Evolutionary conservation across 2,329 filamentous ascomycete species (phyloP).

Genomic region (Penicillium sp.): DNA sequence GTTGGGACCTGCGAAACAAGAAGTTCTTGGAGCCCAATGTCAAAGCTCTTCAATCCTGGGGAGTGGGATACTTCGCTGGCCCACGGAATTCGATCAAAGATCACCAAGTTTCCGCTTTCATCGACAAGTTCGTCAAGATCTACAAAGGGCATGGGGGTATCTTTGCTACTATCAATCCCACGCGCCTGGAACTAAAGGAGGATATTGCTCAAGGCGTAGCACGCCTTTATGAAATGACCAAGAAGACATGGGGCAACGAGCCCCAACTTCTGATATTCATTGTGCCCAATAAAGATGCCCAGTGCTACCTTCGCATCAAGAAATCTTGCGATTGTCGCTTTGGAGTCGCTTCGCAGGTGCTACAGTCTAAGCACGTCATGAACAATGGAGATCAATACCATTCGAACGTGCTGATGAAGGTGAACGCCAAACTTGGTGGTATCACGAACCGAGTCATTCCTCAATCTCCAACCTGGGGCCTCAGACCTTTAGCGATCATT

Average conservation of each 20-base stretch:
- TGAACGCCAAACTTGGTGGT: slow-evolving; percentile 92
- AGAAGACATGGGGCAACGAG: slow-evolving; percentile 32
- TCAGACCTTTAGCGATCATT: slow-evolving; percentile 60
- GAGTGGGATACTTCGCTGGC: slow-evolving; percentile 60
- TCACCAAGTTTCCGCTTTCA: slow-evolving; percentile 48
- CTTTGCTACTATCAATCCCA: slow-evolving; percentile 44
- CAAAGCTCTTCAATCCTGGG: slow-evolving; percentile 64
- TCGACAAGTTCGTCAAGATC: slow-evolving; percentile 55
- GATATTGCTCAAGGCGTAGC: slow-evolving; percentile 52
- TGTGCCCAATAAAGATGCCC: slow-evolving; percentile 62
- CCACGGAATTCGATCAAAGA: slow-evolving; percentile 45
- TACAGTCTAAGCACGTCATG: slow-evolving; percentile 64
- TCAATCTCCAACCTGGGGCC: slow-evolving; percentile 35
- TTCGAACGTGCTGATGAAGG: slow-evolving; percentile 92
- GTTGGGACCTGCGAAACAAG: slow-evolving; percentile 82
- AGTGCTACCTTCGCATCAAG: slow-evolving; percentile 79
- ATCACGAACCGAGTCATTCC: slow-evolving; percentile 56
- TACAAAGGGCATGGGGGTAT: slow-evolving; percentile 58
- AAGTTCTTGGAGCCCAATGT: slow-evolving; percentile 65
- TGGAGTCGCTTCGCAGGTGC: slow-evolving; percentile 74
- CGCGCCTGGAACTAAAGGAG: slow-evolving; percentile 36
- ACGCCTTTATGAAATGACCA: slow-evolving; percentile 51
- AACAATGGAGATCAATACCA: slow-evolving; percentile 75
- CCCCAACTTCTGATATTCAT: slow-evolving; percentile 79
- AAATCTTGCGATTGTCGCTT: slow-evolving; percentile 80